These are phyloP conservation scores for Globisporangium rhizosaccharum DNA, from an alignment of 352 stramenopile species.

Conservation along the genomic window DNA sequence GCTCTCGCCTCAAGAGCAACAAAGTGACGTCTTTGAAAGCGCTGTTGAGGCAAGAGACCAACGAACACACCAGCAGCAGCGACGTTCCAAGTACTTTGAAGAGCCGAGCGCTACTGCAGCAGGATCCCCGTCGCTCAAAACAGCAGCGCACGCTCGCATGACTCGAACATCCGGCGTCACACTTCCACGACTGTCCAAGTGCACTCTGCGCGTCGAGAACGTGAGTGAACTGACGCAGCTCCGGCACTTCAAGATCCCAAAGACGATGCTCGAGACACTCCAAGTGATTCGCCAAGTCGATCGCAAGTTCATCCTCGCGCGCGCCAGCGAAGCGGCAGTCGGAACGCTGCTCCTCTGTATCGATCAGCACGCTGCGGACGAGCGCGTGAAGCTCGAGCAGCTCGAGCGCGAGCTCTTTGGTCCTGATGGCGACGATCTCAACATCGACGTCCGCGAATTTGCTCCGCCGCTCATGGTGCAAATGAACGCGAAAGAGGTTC, in stretches of 20 bases:
- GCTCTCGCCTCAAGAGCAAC: neutral
- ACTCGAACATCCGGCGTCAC: neutral
- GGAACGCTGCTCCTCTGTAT: slow-evolving; percentile 66
- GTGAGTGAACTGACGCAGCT: slow-evolving; percentile 17
- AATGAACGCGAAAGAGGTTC: slow-evolving; percentile 51
- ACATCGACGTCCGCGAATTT: slow-evolving; percentile 52
- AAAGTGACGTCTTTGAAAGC: too few relatives aligned
- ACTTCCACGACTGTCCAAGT: slow-evolving; percentile 11
- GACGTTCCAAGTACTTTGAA: slow-evolving; percentile 11
- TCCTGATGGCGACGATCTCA: slow-evolving; percentile 32
- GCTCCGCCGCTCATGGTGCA: slow-evolving; percentile 39
- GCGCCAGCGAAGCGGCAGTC: slow-evolving; percentile 17
- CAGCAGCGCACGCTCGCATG: neutral
- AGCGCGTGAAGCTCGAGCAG: slow-evolving; percentile 81
- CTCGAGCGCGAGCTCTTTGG: slow-evolving; percentile 74
- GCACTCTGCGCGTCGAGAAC: slow-evolving; percentile 29
- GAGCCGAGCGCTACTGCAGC: neutral
- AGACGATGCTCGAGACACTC: slow-evolving; percentile 52
- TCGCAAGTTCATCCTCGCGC: slow-evolving; percentile 87
- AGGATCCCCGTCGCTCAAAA: neutral
- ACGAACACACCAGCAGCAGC: neutral
- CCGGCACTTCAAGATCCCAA: slow-evolving; percentile 51
- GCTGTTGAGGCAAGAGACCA: neutral
- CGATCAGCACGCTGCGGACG: slow-evolving; percentile 90
- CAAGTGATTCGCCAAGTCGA: slow-evolving; percentile 87